Evolutionary conservation across 179 eudicot genomes (phyloP), one percentile per base, ranked within the genome.

Genomic region (Sideroxylon spinosum): DNA sequence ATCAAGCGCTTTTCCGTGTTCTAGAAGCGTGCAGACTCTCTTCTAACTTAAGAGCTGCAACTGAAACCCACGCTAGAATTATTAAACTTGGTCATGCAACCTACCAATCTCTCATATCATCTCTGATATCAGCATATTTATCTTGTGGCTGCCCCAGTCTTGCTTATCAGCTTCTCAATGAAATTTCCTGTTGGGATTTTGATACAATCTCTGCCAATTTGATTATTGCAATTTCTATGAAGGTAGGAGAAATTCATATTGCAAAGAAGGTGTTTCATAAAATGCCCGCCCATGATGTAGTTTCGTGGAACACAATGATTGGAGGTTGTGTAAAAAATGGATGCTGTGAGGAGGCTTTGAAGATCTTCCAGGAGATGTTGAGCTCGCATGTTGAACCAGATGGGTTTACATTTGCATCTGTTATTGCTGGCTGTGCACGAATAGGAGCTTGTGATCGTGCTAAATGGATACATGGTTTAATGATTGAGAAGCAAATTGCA

Each of bases 241-340:
- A 81, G 83, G 71, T 71, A 20, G 91, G 93, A 62, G 88, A 84
- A 59, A 67, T 84, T 78, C 88, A 85, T 77, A 67, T 77, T 76
- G 94, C 93, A 28, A 88, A 86, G 77, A 86, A 49, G 78, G 81
- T 91, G 75, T 93, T 93, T 71, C 64, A n/a, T 62, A 68, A 82
- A 55, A 85, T 91, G 92, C 85, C 84, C 13, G 53, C 73, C 11
- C 88, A 77, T 78, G 94, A 93, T 86, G 85, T 90, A 44, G 92
- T 93, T 22, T 88, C 97, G 2, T 93, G 97, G 98, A 93, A 91
- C 83, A 85, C 93, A 8, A 25, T 88, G 71, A 91, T 93, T 57
- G 88, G 90, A 19, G 95, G 97, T 52, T 89, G 32, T 82, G 91
- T 89, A 6, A 91, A 74, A 81, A 90, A 86, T 68, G 84, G 85